Conservation (phyloP, 345 rosid species). For the Eucalyptus pauciflora region DNA sequence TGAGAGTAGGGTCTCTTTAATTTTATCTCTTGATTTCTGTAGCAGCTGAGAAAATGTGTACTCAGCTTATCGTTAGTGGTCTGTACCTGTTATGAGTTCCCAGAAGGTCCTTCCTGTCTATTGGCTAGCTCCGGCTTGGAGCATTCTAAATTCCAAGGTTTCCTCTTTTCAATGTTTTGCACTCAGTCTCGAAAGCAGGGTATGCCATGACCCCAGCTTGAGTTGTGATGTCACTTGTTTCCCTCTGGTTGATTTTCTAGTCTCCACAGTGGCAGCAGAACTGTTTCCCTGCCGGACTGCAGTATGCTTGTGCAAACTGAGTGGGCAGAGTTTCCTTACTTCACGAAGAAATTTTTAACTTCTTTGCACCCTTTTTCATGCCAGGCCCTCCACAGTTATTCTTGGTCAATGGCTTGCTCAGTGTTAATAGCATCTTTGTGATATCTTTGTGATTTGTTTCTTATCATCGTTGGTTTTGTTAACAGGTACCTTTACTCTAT, state of each 20-base stretch:
- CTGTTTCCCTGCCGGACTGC: neutral
- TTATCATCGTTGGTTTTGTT: neutral
- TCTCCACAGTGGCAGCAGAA: neutral
- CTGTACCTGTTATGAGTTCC: neutral
- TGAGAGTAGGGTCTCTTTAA: neutral
- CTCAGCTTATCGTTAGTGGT: neutral
- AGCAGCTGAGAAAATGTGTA: neutral
- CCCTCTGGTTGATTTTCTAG: neutral
- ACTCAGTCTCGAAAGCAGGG: neutral
- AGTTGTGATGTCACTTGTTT: neutral
- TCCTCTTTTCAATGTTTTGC: neutral
- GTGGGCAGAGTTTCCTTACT: neutral
- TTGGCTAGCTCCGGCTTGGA: neutral
- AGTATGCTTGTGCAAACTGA: neutral
- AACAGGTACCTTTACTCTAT: slow-evolving; percentile 85
- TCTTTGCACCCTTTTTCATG: neutral
- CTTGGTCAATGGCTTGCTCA: neutral
- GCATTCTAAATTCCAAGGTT: neutral
- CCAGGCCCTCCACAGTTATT: neutral
- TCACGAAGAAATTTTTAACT: neutral
- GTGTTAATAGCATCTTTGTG: neutral
- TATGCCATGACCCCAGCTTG: neutral
- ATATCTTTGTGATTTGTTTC: neutral
- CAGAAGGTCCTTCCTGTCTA: neutral
- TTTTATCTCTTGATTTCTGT: neutral